phyloP scores from a whole-genome alignment of 805 yeast species.

The Yamadazyma laniorum region DNA sequence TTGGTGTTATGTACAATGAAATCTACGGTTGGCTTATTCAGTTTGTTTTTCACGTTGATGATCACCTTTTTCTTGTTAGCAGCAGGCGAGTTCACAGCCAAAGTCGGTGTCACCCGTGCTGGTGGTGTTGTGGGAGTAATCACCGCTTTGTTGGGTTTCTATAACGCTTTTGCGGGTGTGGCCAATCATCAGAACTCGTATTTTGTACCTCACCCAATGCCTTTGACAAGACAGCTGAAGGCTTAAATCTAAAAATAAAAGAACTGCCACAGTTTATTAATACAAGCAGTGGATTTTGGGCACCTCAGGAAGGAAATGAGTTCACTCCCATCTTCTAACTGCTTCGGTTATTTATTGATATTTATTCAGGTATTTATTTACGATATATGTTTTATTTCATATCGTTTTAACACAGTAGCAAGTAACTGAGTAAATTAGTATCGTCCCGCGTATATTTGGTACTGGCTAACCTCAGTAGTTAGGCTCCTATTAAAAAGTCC shows the following conservation, averaged over 20 bases:
- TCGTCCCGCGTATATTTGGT: too few relatives aligned
- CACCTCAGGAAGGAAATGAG: too few relatives aligned
- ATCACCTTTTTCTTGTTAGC: constrained; percentile 37
- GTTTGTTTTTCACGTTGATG: constrained; percentile 29
- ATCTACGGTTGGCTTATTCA: constrained; percentile 36
- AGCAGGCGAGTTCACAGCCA: constrained; percentile 31
- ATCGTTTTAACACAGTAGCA: too few relatives aligned
- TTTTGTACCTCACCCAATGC: constrained; percentile 28
- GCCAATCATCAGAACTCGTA: constrained; percentile 37
- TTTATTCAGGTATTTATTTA: too few relatives aligned
- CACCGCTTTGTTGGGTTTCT: constrained; percentile 38
- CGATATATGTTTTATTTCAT: not conserved
- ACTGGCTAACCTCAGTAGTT: too few relatives aligned
- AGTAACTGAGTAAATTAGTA: too few relatives aligned
- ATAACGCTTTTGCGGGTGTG: constrained; percentile 41
- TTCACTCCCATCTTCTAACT: too few relatives aligned
- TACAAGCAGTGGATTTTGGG: too few relatives aligned
- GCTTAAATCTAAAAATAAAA: too few relatives aligned
- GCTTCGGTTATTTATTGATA: not conserved
- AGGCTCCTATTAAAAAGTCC: too few relatives aligned
- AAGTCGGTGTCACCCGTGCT: constrained; percentile 28
- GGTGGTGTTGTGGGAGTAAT: constrained; percentile 45
- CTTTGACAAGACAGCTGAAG: constrained; percentile 19
- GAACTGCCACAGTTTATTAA: too few relatives aligned
- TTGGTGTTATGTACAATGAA: constrained; percentile 34